A percentile compares a stretch with the other conserved stretches of the same genome.
phyloP scores from a whole-genome alignment of 2,329 filamentous ascomycete species.

The Fusarium continuum region DNA sequence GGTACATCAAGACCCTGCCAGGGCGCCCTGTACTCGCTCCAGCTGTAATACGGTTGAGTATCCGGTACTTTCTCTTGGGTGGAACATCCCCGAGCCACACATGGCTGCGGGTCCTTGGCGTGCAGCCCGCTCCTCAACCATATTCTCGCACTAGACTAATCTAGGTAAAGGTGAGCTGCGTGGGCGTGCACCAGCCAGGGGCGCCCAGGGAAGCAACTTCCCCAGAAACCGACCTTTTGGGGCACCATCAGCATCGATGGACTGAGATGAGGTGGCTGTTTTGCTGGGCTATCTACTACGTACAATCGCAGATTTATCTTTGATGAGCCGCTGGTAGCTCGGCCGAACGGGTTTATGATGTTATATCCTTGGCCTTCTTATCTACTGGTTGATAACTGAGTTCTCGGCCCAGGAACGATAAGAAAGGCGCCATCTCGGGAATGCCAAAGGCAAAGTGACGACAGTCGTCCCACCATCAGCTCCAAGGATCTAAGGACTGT shows the following conservation, averaged over 20 bases:
- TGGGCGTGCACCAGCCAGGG: conserved; percentile 39
- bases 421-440: conserved; percentile 9
- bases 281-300: conserved; percentile 38
- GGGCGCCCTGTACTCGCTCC: conserved; percentile 19
- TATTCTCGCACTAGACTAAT: conserved; percentile 49
- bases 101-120: conserved; percentile 42
- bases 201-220: conserved; percentile 41
- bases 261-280: conserved; percentile 19
- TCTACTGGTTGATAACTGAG: conserved; percentile 30
- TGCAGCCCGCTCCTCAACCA: conserved; percentile 55
- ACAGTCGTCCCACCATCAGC: conserved; percentile 30
- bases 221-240: conserved; percentile 46
- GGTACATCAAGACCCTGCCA: conserved; percentile 34
- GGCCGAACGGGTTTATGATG: conserved; percentile 39
- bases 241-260: conserved; percentile 42
- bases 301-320: conserved; percentile 24
- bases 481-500: conserved; percentile 13
- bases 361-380: conserved; percentile 21
- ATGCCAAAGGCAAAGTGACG: conserved; percentile 33
- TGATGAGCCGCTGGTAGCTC: conserved; percentile 38
- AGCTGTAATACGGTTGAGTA: conserved; percentile 36
- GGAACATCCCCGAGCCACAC: conserved; percentile 41
- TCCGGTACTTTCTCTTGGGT: conserved; percentile 39
- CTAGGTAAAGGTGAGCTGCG: conserved; percentile 32
- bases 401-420: conserved; percentile 30